Base-by-base conservation (phyloP, 2,329 filamentous ascomycete genomes). In the Scleromitrula shiraiana region DNA sequence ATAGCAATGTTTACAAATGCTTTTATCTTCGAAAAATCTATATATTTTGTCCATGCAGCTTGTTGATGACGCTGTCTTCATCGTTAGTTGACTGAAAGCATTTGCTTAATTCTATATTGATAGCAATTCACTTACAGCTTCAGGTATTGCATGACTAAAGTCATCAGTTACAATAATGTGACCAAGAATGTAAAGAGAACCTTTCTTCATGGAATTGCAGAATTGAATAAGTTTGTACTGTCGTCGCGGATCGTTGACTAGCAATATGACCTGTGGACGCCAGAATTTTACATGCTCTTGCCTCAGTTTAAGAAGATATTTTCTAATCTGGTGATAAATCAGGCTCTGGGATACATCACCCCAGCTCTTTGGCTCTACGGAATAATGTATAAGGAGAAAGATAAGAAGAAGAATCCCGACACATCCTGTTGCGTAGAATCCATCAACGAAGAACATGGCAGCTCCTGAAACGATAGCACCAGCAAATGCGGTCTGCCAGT, bases 281-380 rank as follows among this genome's bases (percentile, higher is more conserved):
- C 89, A 95, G 63, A 94, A 95, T 61, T 95, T 95, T 65, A 95
- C 89, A 62, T 95, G 88, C 59, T 95, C 88, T 29, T 88, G 87
- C 41, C 80, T 82, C 24, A 95, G 70, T n/a, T 88, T 80, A 24
- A 95, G 70, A 24, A 95, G 68, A 60, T 95, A 94, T 59, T 95
- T 95, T 51, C 88, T 78, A 12, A 94, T 88, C 68, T 95, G 88
- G 54, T 84, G 80, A 60, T 94, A 95, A 44, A 95, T 94, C 52
- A 95, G 69, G 59, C 87, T 90, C 59, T 95, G 88, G 7, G 85
- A 90, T 15, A 95, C 88, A 64, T 94, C 88, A 1, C 88, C 88
- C 88, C 88, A 95, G 29, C 84, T 79, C 62, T 94, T 95, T 0
- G 88, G 88, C 1, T 87, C 86, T 26, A 84, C 85, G 0, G 84